Evolutionary conservation across 179 eudicot genomes (phyloP), one percentile per base, ranked within the genome.

Genomic region (Corrigiola litoralis): DNA sequence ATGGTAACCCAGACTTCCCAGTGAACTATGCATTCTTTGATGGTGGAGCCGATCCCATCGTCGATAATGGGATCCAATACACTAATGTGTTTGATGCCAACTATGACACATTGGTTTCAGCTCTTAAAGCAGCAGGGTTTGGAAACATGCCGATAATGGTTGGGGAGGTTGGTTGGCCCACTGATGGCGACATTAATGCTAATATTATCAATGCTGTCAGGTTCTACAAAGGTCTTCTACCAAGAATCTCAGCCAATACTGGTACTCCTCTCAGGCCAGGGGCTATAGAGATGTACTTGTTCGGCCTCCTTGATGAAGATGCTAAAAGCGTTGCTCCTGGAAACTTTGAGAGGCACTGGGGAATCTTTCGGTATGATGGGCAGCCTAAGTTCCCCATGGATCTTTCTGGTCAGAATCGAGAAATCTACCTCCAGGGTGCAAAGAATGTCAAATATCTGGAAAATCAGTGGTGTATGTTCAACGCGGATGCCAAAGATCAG

Each of bases 141-240:
- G 83, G 83, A 1, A 71, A 83, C 71, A 41, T 87, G 65, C 61
- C 85, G 1, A 76, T 90, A 16, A 63, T 90, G 5, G 83, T 90
- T 0, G 96, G 96, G 7, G 96, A 90, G 61, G 82, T 88, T 3
- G 95, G 95, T 13, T 87, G 95, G 91, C 91, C 91, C 84, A 60
- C 65, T 60, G 5, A 60, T 8, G 91, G 96, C 7, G 91, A 90
- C 63, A 69, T 63, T 32, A 80, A 84, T 11, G 96, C 95, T 1
- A 90, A 85, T 21, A 29, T 76, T 23, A 65, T 74, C 40, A 66
- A 36, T 41, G 95, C 96, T 17, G 3, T 70, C 13, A 62, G 79
- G 18, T 78, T 78, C 65, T 74, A 89, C 70, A 79, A 72, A 5
- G 96, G 96, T 7, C 86, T 89, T 17, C 58, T 87, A 31, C 80